Percentiles rank a stretch among this genome's conserved stretches.
Evolutionary conservation across 805 yeast genomes (phyloP).

Genomic region (Schizosaccharomyces japonicus): DNA sequence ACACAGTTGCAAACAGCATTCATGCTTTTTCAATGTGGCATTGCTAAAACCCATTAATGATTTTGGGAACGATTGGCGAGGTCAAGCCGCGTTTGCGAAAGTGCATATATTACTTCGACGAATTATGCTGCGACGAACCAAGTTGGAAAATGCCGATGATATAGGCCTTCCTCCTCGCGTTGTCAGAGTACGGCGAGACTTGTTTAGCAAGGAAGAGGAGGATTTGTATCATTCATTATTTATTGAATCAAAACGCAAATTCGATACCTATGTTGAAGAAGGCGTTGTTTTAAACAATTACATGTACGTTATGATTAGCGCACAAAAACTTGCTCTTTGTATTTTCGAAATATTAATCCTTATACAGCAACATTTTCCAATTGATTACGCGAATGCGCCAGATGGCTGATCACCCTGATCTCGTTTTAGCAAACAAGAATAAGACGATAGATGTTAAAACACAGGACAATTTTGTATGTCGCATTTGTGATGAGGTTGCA

Average conservation of each 20-base stretch:
- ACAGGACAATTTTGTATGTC: constrained; percentile 44
- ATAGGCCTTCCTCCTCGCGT: constrained; percentile 87
- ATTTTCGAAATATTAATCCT: no score
- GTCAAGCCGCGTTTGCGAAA: constrained; percentile 50
- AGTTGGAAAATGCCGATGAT: constrained; percentile 89
- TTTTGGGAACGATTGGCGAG: constrained; percentile 56
- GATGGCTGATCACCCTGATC: constrained; percentile 91
- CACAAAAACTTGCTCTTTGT: no score
- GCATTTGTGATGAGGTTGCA: constrained; percentile 88
- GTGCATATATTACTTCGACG: constrained; percentile 52
- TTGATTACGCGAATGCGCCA: constrained; percentile 93
- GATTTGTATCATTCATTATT: constrained; percentile 75
- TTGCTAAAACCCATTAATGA: constrained; percentile 83
- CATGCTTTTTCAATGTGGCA: constrained; percentile 85
- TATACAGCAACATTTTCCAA: constrained; percentile 39
- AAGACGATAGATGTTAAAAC: constrained; percentile 14
- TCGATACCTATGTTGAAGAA: constrained; percentile 77
- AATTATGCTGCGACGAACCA: constrained; percentile 81
- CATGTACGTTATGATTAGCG: no score
- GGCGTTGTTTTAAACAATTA: constrained; percentile 92
- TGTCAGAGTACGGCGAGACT: constrained; percentile 67
- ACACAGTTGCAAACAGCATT: constrained; percentile 83
- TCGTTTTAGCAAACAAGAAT: constrained; percentile 53
- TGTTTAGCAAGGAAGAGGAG: constrained; percentile 81
- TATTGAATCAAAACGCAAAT: constrained; percentile 63